A percentile compares a stretch with the other conserved stretches of the same genome.
phyloP scores from a whole-genome alignment of 805 yeast genomes.

The Ogataea philodendri region DNA sequence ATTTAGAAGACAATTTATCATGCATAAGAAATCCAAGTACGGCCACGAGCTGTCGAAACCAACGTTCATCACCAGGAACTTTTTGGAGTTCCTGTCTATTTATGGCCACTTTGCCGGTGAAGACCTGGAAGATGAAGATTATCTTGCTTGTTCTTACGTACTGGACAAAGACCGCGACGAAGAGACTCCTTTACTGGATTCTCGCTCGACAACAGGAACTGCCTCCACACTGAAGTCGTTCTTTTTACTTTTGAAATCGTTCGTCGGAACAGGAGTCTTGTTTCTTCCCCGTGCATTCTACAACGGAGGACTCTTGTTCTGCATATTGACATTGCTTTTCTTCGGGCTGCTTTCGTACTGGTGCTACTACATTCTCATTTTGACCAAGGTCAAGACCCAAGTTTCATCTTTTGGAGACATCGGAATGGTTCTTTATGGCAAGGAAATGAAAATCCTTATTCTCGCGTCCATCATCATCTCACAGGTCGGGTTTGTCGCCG shows the following conservation, averaged over 20 bases:
- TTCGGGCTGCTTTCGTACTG: constrained; percentile 74
- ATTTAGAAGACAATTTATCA: constrained; percentile 67
- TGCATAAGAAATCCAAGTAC: constrained; percentile 30
- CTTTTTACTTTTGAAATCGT: constrained; percentile 67
- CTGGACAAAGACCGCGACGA: constrained; percentile 35
- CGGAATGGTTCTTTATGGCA: constrained; percentile 62
- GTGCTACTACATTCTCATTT: constrained; percentile 68
- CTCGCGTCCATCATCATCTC: constrained; percentile 63
- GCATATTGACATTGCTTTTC: constrained; percentile 47
- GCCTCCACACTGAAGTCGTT: constrained; percentile 74
- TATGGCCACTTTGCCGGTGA: constrained; percentile 91
- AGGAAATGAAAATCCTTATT: constrained; percentile 61
- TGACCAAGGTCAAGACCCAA: constrained; percentile 54
- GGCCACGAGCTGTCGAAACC: constrained; percentile 35
- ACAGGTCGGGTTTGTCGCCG: constrained; percentile 78
- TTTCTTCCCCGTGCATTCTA: constrained; percentile 68
- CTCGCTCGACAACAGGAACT: constrained; percentile 44
- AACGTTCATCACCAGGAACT: constrained; percentile 63
- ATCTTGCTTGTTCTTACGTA: constrained; percentile 45
- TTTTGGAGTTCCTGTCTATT: constrained; percentile 70
- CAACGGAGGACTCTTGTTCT: constrained; percentile 70
- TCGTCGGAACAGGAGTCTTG: constrained; percentile 74
- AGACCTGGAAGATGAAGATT: constrained; percentile 68
- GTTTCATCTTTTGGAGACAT: constrained; percentile 81
- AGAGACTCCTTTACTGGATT: constrained; percentile 31